These are phyloP conservation scores for Penicillium waksmanii DNA, from an alignment of 495 filamentous ascomycete genomes.

Conservation along the genomic window DNA sequence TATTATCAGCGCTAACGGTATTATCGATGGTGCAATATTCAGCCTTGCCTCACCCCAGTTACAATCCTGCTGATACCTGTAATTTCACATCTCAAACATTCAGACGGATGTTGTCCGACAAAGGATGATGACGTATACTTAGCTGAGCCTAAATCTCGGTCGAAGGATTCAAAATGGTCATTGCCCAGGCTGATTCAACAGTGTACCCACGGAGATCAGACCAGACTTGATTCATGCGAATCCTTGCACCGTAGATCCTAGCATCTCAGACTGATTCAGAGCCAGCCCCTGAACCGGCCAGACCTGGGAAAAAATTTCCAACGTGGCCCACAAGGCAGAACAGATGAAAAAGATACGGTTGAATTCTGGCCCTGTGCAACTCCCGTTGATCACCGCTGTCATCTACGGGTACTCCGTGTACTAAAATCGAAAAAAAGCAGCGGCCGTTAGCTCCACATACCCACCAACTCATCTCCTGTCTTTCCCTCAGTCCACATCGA, in stretches of 20 bases:
- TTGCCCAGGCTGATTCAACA: background rate
- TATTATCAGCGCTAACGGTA: no score
- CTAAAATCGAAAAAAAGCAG: no score
- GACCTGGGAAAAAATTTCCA: no score
- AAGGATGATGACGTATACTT: background rate
- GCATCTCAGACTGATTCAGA: background rate
- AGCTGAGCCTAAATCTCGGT: background rate
- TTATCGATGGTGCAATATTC: background rate
- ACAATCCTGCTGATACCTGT: background rate
- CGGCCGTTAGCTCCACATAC: background rate
- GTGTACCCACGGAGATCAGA: background rate
- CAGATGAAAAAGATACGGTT: background rate
- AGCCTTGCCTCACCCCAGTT: background rate
- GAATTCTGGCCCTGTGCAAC: background rate
- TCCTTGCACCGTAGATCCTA: background rate
- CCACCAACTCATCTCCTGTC: background rate
- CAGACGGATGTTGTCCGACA: background rate
- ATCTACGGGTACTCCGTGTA: background rate
- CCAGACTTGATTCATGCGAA: no score
- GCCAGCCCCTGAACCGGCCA: no score
- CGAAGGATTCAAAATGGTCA: background rate
- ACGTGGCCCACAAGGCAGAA: background rate
- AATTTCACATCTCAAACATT: background rate
- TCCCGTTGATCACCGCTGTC: background rate
- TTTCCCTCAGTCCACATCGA: background rate